Base-by-base conservation (phyloP, 345 rosid genomes). In the Pistacia integerrima region DNA sequence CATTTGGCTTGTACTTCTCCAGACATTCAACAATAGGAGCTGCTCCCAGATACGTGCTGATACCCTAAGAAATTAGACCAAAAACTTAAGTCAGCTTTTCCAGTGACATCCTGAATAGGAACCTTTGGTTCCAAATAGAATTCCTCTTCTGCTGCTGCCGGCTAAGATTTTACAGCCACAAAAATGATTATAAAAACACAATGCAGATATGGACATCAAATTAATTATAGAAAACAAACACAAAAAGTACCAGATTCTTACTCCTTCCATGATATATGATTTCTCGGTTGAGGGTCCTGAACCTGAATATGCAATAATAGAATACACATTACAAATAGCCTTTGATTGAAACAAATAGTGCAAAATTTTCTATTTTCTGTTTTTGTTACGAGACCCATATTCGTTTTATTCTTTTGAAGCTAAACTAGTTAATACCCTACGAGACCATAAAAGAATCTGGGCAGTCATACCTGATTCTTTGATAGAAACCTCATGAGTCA, bases 21-120 rank as follows among this genome's bases (percentile, higher is more conserved):
- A 94, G 89, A 75, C 97, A 94, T 84, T 90, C 92, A 77, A 94
- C 97, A 79, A 94, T 89, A 2, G 97, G 97, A 79, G 92, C 94
- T 69, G 97, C 97, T 84, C 98, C 98, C 70, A 94, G 86, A 85
- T 94, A 94, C 35, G 98, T 93, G 85, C 97, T 86, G 64, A 82
- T 68, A 55, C 97, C 97, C 97, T 87, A 78, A 80, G 49, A 79
- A 55, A 79, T 64, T 35, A 77, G 36, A 62, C 67, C 54, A 67
- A 76, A 78, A 20, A 10, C 33, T 30, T 51, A 56, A 69, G 51
- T 52, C 65, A 67, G 48, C 28, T 12, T 64, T 52, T 18, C 41
- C 18, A 70, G 33, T n/a, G 57, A 36, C 4, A 11, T 41, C 46
- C 46, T 5, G 8, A 41, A n/a, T 33, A 64, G 28, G 25, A 64